Percentiles rank a stretch among this genome's conserved stretches.
Conservation (phyloP, 164 flowering plant genomes). For the Vitis vinifera region DNA sequence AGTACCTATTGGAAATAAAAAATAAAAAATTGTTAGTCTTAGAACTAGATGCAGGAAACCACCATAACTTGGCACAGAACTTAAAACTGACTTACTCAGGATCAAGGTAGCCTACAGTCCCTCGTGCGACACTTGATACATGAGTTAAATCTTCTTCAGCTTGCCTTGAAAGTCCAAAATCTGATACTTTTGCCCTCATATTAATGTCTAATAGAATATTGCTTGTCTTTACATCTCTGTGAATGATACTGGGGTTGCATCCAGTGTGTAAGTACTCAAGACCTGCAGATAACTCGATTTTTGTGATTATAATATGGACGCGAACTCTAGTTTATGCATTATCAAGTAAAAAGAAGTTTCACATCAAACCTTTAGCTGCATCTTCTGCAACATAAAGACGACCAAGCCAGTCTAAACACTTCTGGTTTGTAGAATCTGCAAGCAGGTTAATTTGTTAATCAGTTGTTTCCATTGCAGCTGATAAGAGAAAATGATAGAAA, state of each 20-base stretch:
- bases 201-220: constrained; percentile 88
- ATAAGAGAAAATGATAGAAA: neutral
- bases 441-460: constrained; percentile 13
- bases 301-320: constrained; percentile 2
- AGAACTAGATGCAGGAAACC: neutral
- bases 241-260: constrained; percentile 95
- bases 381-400: constrained; percentile 88
- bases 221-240: constrained; percentile 94
- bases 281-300: constrained; percentile 43
- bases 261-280: constrained; percentile 95
- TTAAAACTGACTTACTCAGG: constrained; percentile 69
- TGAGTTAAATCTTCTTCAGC: constrained; percentile 92
- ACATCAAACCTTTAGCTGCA: constrained; percentile 84
- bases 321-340: neutral
- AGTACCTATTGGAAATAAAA: constrained; percentile 55
- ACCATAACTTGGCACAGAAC: neutral
- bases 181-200: constrained; percentile 96
- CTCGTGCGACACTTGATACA: constrained; percentile 84
- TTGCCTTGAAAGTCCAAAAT: constrained; percentile 93
- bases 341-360: neutral
- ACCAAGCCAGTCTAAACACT: constrained; percentile 74
- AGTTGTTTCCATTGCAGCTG: neutral
- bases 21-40: constrained; percentile 1
- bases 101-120: constrained; percentile 94
- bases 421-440: constrained; percentile 57